Percentiles rank a stretch among this genome's conserved stretches.
phyloP scores from a whole-genome alignment of 495 filamentous ascomycete genomes.

The Recurvomyces mirabilis region DNA sequence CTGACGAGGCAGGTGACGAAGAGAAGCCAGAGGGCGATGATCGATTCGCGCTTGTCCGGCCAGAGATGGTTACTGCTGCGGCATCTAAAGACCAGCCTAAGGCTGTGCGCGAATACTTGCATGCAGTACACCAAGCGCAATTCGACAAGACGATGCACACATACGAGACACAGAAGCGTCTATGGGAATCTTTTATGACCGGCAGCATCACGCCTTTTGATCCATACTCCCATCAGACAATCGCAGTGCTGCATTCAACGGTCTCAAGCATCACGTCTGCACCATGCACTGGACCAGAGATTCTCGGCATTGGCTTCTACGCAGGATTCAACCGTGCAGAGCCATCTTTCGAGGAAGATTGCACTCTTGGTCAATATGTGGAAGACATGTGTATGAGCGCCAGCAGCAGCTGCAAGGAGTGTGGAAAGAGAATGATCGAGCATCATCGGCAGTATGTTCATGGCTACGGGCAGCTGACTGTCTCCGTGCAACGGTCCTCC shows the following conservation, averaged over 20 bases:
- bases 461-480: conserved; percentile 82
- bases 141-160: conserved; percentile 91
- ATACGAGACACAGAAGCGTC: conserved; percentile 84
- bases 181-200: conserved; percentile 88
- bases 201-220: conserved; percentile 80
- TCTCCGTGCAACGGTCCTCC: conserved; percentile 68
- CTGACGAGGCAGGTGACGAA: conserved; percentile 19
- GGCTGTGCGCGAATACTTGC: conserved; percentile 73
- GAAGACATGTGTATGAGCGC: conserved; percentile 76
- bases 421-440: conserved; percentile 78
- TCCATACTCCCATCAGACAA: conserved; percentile 87
- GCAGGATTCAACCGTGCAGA: conserved; percentile 65
- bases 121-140: conserved; percentile 89
- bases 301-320: conserved; percentile 82
- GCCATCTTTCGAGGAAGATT: conserved; percentile 66
- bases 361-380: conserved; percentile 88
- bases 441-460: conserved; percentile 97
- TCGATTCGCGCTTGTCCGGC: conserved; percentile 75
- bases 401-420: conserved; percentile 63
- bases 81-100: conserved; percentile 52
- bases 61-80: conserved; percentile 82
- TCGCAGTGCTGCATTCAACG: conserved; percentile 86
- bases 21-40: conserved; percentile 30
- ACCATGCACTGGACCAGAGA: conserved; percentile 79
- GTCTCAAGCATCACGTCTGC: conserved; percentile 85